These are phyloP conservation scores for Serendipita vermifera DNA, from an alignment of 768 basidiomycete species.

Conservation along the genomic window DNA sequence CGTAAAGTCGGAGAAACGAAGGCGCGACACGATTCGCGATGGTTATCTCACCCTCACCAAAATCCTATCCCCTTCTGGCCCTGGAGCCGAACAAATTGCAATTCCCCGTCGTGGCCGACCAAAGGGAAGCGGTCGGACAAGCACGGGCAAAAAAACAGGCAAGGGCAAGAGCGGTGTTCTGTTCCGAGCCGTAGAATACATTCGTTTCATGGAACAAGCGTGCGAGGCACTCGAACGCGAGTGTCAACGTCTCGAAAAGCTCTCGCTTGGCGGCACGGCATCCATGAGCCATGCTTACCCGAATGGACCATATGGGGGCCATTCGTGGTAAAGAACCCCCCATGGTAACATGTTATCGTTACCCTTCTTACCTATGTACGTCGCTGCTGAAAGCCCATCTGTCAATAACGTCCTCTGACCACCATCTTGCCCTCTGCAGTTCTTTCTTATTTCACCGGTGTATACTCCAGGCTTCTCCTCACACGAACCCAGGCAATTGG, in stretches of 20 bases:
- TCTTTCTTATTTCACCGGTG: too few relatives aligned
- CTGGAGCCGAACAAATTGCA: slow-evolving; percentile 25
- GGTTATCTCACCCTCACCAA: slow-evolving; percentile 79
- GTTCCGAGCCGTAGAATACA: slow-evolving; percentile 76
- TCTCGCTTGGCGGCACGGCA: not conserved
- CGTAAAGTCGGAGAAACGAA: slow-evolving; percentile 90
- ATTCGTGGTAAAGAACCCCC: too few relatives aligned
- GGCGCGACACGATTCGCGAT: slow-evolving; percentile 80
- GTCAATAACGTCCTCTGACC: too few relatives aligned
- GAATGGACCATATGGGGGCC: too few relatives aligned
- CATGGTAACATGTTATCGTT: too few relatives aligned
- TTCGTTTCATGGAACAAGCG: slow-evolving; percentile 76
- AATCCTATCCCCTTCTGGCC: slow-evolving; percentile 66
- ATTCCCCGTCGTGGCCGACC: slow-evolving; percentile 70
- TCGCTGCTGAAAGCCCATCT: too few relatives aligned
- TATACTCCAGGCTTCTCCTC: too few relatives aligned
- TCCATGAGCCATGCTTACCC: too few relatives aligned
- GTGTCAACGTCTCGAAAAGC: slow-evolving; percentile 44
- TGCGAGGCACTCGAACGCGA: slow-evolving; percentile 57
- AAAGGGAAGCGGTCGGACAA: slow-evolving; percentile 49
- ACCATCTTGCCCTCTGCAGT: too few relatives aligned
- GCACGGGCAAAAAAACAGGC: slow-evolving; percentile 41
- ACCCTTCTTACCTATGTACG: too few relatives aligned
- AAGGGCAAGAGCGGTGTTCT: slow-evolving; percentile 86
- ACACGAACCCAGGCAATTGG: too few relatives aligned